These are phyloP conservation scores for Suhomyces pyralidae DNA, from an alignment of 805 yeast species.

Conservation along the genomic window DNA sequence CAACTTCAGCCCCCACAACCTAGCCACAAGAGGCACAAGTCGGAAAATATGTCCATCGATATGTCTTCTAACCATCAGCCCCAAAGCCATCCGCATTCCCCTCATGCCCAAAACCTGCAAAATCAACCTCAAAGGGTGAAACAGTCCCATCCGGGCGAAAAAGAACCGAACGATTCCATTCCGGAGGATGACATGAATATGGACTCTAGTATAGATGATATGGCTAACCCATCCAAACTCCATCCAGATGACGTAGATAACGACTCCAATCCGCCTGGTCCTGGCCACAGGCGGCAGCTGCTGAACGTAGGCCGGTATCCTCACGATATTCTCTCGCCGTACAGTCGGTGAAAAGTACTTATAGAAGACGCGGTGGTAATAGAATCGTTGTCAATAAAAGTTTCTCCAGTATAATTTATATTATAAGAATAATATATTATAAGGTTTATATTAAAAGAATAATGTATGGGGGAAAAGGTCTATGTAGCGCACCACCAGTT, in stretches of 20 bases:
- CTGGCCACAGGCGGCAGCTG: conserved; percentile 9
- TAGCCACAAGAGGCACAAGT: conserved; percentile 39
- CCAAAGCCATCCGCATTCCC: background rate
- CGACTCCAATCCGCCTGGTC: conserved; percentile 3
- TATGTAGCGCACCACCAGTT: too few species aligned
- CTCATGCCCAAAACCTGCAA: too few species aligned
- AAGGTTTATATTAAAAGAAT: too few species aligned
- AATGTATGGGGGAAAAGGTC: too few species aligned
- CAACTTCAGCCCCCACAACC: conserved; percentile 9
- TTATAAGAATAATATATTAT: too few species aligned
- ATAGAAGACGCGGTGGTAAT: background rate
- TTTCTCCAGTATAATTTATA: too few species aligned
- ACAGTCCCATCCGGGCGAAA: background rate
- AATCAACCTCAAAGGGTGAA: too few species aligned
- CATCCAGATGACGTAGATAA: conserved; percentile 9
- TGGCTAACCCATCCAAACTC: background rate
- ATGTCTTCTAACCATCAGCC: background rate
- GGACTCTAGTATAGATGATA: conserved; percentile 11
- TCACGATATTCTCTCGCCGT: conserved; percentile 26
- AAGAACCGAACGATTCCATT: conserved; percentile 5
- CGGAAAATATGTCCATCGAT: conserved; percentile 3
- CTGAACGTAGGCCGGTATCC: conserved; percentile 28
- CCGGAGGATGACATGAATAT: conserved; percentile 12
- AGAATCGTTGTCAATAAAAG: background rate
- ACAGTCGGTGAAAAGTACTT: conserved; percentile 6